Evolutionary conservation across 2,329 filamentous ascomycete genomes (phyloP).

Genomic region (Microcyclosporella mali): DNA sequence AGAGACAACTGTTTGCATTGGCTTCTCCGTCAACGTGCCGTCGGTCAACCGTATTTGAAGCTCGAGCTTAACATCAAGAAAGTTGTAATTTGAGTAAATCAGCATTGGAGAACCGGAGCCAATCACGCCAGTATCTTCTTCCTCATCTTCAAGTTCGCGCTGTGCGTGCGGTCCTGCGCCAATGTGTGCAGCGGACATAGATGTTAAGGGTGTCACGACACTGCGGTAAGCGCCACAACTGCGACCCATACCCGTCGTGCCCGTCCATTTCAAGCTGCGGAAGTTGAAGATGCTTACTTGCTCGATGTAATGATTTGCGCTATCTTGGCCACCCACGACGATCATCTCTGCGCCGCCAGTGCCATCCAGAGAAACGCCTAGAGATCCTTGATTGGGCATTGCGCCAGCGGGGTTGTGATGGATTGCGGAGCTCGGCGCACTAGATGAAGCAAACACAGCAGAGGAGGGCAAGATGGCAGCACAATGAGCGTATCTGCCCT

Average conservation of each 20-base stretch:
- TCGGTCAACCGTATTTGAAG: slow-evolving; percentile 81
- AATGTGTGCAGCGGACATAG: slow-evolving; percentile 58
- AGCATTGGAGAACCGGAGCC: slow-evolving; percentile 64
- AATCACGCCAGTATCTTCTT: slow-evolving; percentile 30
- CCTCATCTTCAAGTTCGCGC: slow-evolving; percentile 36
- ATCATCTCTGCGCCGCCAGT: slow-evolving; percentile 94
- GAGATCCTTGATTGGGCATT: slow-evolving; percentile 79
- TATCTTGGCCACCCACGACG: slow-evolving; percentile 92
- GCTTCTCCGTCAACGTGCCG: slow-evolving; percentile 75
- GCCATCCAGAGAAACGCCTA: slow-evolving; percentile 85
- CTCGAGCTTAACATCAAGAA: slow-evolving; percentile 92
- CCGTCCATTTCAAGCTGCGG: slow-evolving; percentile 90
- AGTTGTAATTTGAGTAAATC: slow-evolving; percentile 99
- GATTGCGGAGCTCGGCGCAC: slow-evolving; percentile 76
- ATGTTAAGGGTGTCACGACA: slow-evolving; percentile 78
- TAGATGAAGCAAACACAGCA: slow-evolving; percentile 76
- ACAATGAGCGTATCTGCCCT: slow-evolving; percentile 94
- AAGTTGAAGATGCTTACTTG: slow-evolving; percentile 98
- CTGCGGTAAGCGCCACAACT: slow-evolving; percentile 95
- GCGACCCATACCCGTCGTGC: slow-evolving; percentile 76
- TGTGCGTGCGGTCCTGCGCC: slow-evolving; percentile 51
- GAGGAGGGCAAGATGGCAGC: slow-evolving; percentile 86
- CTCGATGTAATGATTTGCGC: slow-evolving; percentile 97
- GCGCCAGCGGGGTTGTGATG: slow-evolving; percentile 79
- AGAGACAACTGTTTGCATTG: slow-evolving; percentile 80